Conservation (phyloP, 163 green algal genomes). For the Dunaliella salina region DNA sequence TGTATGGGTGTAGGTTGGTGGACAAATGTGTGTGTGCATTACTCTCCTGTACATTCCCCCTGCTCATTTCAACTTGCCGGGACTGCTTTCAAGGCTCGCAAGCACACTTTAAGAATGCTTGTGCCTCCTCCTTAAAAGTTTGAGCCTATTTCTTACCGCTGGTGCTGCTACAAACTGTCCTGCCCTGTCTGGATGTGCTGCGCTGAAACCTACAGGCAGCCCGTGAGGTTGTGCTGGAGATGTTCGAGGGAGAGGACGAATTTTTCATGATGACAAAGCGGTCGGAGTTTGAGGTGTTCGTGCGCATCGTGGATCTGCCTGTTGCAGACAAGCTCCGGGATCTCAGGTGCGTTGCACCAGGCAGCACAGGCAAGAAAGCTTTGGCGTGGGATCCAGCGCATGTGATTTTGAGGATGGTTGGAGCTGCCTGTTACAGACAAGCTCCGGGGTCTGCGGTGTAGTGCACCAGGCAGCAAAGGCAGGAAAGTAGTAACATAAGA, state of each 20-base stretch:
- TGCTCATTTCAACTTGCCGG: neutral
- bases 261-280: constrained; percentile 44
- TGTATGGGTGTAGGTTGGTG: neutral
- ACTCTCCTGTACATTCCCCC: no score
- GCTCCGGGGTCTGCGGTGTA: no score
- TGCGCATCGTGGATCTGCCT: constrained; percentile 84
- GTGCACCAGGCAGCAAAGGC: no score
- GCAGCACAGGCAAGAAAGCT: no score
- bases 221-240: constrained; percentile 44
- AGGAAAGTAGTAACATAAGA: no score
- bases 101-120: neutral
- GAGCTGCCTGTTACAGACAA: no score
- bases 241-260: constrained; percentile 36
- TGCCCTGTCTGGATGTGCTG: constrained; percentile 48
- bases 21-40: neutral
- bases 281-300: constrained; percentile 68
- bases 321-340: constrained; percentile 87
- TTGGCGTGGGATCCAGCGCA: no score
- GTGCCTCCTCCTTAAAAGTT: neutral
- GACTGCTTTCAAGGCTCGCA: neutral
- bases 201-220: constrained; percentile 36
- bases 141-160: constrained; percentile 49
- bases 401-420: no score
- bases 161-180: constrained; percentile 64
- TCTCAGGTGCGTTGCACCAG: constrained; percentile 65